A percentile compares a stretch with the other conserved stretches of the same genome.
Evolutionary conservation across 768 basidiomycete species (phyloP).

Genomic region (Boletus vermiculosoides): DNA sequence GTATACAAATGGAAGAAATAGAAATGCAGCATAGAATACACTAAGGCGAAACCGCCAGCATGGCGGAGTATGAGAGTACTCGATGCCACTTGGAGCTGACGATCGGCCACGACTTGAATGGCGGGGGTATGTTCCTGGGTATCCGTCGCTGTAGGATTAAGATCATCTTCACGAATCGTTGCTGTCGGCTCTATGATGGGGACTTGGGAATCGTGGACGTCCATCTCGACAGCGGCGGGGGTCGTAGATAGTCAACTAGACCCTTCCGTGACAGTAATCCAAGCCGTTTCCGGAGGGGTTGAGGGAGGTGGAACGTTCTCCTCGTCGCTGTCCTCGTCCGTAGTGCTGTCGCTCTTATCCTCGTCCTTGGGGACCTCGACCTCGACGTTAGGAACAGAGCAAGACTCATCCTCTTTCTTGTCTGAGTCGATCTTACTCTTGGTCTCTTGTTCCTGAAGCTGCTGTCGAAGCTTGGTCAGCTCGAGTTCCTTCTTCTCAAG

Average conservation of each 20-base stretch:
- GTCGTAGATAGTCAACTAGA: conserved; percentile 34
- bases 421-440: conserved; percentile 45
- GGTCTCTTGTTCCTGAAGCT: conserved; percentile 53
- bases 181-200: conserved; percentile 29
- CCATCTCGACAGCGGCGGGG: conserved; percentile 19
- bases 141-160: conserved; percentile 20
- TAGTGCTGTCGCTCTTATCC: conserved; percentile 32
- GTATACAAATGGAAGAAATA: conserved; percentile 46
- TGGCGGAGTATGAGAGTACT: conserved; percentile 32
- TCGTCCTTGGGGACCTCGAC: conserved; percentile 25
- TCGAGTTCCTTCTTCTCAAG: conserved; percentile 65
- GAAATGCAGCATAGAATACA: conserved; percentile 43
- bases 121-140: conserved; percentile 21
- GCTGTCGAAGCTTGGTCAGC: conserved; percentile 50
- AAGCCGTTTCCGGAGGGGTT: conserved; percentile 28
- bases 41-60: conserved; percentile 34
- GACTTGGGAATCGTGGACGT: conserved; percentile 13
- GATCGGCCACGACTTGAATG: conserved; percentile 17
- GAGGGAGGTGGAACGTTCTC: conserved; percentile 39
- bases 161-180: conserved; percentile 20
- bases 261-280: conserved; percentile 28
- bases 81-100: conserved; percentile 29
- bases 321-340: conserved; percentile 42
- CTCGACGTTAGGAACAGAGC: background rate
- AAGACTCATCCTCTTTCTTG: conserved; percentile 41